Evolutionary conservation across 148 eudicot species (phyloP), one percentile per base, ranked within the genome.

Genomic region (Oxyria digyna): DNA sequence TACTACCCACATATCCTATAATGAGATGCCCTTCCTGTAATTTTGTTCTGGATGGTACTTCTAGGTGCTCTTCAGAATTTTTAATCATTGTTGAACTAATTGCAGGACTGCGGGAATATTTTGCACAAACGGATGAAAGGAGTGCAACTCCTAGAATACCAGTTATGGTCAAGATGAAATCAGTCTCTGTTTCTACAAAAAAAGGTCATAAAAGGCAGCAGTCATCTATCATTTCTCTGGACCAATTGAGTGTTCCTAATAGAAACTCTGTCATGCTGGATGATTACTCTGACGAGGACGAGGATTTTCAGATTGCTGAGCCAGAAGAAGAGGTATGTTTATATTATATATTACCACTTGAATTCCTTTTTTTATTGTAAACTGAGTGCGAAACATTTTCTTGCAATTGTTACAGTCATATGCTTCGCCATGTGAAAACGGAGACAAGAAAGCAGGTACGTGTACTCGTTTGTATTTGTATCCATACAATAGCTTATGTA

Each of bases 151-250:
- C 97, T 31, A 89, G 99, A 76, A 91, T 94, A 62, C 99, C 99
- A 55, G 96, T 91, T 65, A 90, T 94, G 97, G 93, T 91, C 69
- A 94, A 94, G 69, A 90, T 94, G 99, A 82, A 87, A 77, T 87
- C 99, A 62, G 83, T 84, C 23, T 79, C 96, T 52, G 73, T 77
- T 73, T 76, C 90, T 77, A 69, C 91, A 67, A 88, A 79, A 75
- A 90, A 79, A 85, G 78, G 76, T 73, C 86, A 74, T 27, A 94
- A 81, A 73, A 76, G 75, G 73, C 85, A 74, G 55, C 81, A 74
- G 42, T 70, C 86, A 43, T 81, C 90, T 31, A 42, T 57, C 70
- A 78, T 69, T 69, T 81, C 83, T 67, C 72, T 81, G 37, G 91
- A 89, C 79, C 91, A 81, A 75, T 67, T 78, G 62, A 81, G 67